A percentile compares a stretch with the other conserved stretches of the same genome.
phyloP scores from a whole-genome alignment of 352 stramenopile species.

The Globisporangium spinosum region DNA sequence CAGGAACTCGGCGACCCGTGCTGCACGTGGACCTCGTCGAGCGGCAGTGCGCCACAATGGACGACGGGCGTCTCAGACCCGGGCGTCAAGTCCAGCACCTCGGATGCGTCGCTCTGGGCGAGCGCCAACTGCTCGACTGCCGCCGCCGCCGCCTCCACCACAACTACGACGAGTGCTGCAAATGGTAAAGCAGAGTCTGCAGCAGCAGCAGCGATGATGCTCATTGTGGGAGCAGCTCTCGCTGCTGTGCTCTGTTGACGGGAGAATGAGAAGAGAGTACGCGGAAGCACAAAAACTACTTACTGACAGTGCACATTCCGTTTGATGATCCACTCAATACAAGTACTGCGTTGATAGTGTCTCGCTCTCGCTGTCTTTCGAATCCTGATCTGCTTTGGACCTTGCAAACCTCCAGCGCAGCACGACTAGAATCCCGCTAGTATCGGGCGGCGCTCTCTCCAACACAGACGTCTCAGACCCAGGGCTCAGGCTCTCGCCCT shows the following conservation, averaged over 20 bases:
- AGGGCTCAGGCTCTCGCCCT: too few relatives aligned
- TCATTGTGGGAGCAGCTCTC: not conserved
- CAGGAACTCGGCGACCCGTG: conserved; percentile 58
- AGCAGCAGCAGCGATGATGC: not conserved
- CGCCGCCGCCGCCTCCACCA: not conserved
- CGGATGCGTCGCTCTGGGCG: conserved; percentile 26
- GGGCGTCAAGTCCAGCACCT: conserved; percentile 19
- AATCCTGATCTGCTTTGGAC: too few relatives aligned
- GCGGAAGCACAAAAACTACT: too few relatives aligned
- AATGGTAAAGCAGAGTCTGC: too few relatives aligned
- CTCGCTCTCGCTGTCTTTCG: too few relatives aligned
- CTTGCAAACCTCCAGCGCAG: too few relatives aligned
- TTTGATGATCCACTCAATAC: too few relatives aligned
- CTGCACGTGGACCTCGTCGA: conserved; percentile 26
- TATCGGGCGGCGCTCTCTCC: too few relatives aligned
- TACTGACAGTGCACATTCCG: too few relatives aligned
- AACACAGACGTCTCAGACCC: too few relatives aligned
- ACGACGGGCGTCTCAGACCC: conserved; percentile 29
- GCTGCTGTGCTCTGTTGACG: not conserved
- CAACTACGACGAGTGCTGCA: not conserved
- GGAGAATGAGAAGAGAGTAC: not conserved
- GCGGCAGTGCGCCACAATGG: conserved; percentile 8
- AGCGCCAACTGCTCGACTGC: conserved; percentile 10
- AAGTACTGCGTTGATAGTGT: too few relatives aligned
- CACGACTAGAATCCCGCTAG: too few relatives aligned